A percentile compares a stretch with the other conserved stretches of the same genome.
phyloP scores from a whole-genome alignment of 768 basidiomycete species.

The Strobilomyces echinocephalus region DNA sequence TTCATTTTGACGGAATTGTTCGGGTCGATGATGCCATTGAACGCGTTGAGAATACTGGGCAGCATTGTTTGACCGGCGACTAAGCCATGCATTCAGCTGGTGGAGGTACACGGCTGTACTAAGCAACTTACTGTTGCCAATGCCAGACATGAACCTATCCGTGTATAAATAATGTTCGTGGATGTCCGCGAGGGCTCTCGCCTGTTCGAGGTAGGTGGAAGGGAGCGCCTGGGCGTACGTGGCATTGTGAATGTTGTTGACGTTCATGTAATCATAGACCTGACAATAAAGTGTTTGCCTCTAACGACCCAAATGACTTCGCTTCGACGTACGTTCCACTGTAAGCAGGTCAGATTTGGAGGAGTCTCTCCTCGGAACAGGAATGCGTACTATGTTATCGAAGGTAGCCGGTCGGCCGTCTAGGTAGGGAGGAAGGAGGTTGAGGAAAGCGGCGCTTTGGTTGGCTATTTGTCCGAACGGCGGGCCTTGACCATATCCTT shows the following conservation, averaged over 20 bases:
- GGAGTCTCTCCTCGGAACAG: not conserved
- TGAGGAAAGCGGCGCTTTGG: constrained; percentile 46
- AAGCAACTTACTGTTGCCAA: constrained; percentile 54
- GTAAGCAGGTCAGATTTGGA: constrained; percentile 4
- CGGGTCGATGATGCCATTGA: constrained; percentile 47
- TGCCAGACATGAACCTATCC: constrained; percentile 44
- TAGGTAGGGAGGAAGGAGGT: constrained; percentile 45
- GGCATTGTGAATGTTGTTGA: constrained; percentile 61
- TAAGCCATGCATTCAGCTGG: constrained; percentile 20
- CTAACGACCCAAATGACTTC: not conserved
- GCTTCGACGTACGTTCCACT: constrained; percentile 43
- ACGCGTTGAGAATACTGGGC: constrained; percentile 52
- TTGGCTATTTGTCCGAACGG: constrained; percentile 43
- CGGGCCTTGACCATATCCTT: too few relatives aligned
- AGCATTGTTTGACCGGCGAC: constrained; percentile 66
- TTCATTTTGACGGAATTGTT: constrained; percentile 52
- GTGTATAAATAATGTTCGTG: constrained; percentile 71
- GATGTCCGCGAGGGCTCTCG: constrained; percentile 61
- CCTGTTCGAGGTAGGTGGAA: constrained; percentile 46
- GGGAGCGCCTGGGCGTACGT: constrained; percentile 48
- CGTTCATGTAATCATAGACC: constrained; percentile 74
- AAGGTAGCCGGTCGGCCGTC: constrained; percentile 50
- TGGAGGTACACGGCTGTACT: not conserved
- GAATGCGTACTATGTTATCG: constrained; percentile 49
- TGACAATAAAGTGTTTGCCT: constrained; percentile 18